Conservation (phyloP, 2,329 filamentous ascomycete genomes). For the Curvularia hawaiiensis region DNA sequence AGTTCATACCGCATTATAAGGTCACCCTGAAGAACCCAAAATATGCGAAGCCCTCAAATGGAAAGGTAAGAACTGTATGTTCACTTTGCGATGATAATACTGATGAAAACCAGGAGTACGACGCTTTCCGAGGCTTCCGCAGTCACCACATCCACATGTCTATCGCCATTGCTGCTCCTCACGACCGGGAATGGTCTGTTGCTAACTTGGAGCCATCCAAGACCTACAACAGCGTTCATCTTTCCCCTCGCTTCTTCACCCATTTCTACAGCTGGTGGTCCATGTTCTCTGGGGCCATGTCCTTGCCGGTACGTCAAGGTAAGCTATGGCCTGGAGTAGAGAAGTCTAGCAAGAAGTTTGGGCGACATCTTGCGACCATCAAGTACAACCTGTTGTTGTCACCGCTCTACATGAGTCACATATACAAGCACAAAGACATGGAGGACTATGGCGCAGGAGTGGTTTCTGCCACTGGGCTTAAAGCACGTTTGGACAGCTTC, state of each 20-base stretch:
- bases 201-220: conserved; percentile 75
- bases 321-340: conserved; percentile 88
- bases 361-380: conserved; percentile 94
- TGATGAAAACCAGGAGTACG: conserved; percentile 64
- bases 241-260: conserved; percentile 94
- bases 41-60: conserved; percentile 65
- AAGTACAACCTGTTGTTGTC: conserved; percentile 95
- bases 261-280: conserved; percentile 99
- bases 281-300: conserved; percentile 93
- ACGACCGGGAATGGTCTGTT: conserved; percentile 83
- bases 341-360: conserved; percentile 98
- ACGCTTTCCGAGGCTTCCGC: conserved; percentile 95
- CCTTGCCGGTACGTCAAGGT: conserved; percentile 91
- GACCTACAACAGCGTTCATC: conserved; percentile 95
- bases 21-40: conserved; percentile 83
- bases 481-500: conserved; percentile 93
- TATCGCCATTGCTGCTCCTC: conserved; percentile 84
- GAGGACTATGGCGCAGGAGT: conserved; percentile 80
- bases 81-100: neutral
- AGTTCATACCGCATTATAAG: conserved; percentile 91
- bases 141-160: conserved; percentile 97
- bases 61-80: conserved; percentile 41
- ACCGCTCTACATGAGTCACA: conserved; percentile 91
- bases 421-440: conserved; percentile 97
- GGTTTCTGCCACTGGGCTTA: conserved; percentile 93